These are phyloP conservation scores for Hemileccinum hortonii DNA, from an alignment of 1,284 basidiomycete genomes.

Conservation along the genomic window DNA sequence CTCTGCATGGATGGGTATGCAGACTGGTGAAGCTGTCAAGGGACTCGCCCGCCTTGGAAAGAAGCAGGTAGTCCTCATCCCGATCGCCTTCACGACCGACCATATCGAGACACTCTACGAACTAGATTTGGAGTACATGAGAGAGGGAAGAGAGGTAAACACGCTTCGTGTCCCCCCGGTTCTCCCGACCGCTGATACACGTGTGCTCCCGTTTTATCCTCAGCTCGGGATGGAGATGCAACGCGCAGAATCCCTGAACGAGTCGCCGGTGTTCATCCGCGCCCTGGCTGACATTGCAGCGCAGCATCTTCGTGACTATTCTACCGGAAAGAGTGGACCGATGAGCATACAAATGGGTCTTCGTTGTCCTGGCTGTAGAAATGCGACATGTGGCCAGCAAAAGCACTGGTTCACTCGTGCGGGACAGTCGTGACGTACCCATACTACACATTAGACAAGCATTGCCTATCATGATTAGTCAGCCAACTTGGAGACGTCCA, in stretches of 20 bases:
- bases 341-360: conserved; percentile 82
- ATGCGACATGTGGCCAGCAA: conserved; percentile 81
- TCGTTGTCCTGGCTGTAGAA: conserved; percentile 92
- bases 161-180: neutral
- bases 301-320: conserved; percentile 74
- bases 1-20: conserved; percentile 97
- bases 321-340: conserved; percentile 53
- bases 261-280: conserved; percentile 96
- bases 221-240: conserved; percentile 90
- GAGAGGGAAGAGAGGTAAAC: conserved; percentile 86
- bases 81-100: conserved; percentile 98
- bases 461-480: conserved; percentile 1
- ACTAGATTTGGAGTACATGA: conserved; percentile 90
- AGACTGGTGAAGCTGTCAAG: conserved; percentile 90
- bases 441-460: no score
- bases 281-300: conserved; percentile 91
- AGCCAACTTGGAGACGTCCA: neutral
- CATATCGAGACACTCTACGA: conserved; percentile 99
- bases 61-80: conserved; percentile 88
- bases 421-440: conserved; percentile 31
- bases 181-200: neutral
- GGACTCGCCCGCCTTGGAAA: conserved; percentile 87
- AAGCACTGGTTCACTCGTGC: conserved; percentile 84
- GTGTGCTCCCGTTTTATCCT: conserved; percentile 9
- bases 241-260: conserved; percentile 95